Conservation (phyloP, 2,329 filamentous ascomycete genomes). For the Huntiella bhutanensis region DNA sequence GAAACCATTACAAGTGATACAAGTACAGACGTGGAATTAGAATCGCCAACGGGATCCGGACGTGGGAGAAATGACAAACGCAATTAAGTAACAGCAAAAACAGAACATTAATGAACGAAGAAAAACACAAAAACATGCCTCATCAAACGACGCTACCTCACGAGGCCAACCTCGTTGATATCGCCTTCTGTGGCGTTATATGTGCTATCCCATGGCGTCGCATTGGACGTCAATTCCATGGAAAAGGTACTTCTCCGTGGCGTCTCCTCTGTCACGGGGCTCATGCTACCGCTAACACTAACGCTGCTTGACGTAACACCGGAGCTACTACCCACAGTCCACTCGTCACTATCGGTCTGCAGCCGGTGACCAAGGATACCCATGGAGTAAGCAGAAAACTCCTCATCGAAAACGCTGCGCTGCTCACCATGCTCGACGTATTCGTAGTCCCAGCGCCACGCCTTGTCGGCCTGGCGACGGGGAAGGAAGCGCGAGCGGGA, state of each 20-base stretch:
- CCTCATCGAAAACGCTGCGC: constrained; percentile 22
- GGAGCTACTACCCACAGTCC: constrained; percentile 74
- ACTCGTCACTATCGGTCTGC: constrained; percentile 58
- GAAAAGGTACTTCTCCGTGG: constrained; percentile 12
- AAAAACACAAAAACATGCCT: constrained; percentile 12
- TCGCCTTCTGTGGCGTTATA: constrained; percentile 24
- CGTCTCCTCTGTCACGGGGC: constrained; percentile 28
- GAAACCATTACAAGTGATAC: not conserved
- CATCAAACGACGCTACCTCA: constrained; percentile 16
- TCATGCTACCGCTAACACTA: constrained; percentile 30
- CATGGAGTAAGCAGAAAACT: constrained; percentile 27
- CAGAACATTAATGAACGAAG: constrained; percentile 9
- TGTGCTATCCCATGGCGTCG: constrained; percentile 22
- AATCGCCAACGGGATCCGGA: not conserved
- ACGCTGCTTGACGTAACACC: constrained; percentile 24
- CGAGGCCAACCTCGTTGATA: constrained; percentile 26
- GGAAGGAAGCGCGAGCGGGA: constrained; percentile 66
- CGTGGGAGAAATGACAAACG: not conserved
- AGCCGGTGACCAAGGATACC: constrained; percentile 25
- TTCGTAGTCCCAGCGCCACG: constrained; percentile 86
- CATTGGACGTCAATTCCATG: constrained; percentile 21
- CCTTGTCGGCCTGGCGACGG: constrained; percentile 64
- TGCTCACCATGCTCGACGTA: constrained; percentile 59
- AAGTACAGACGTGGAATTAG: constrained; percentile 1
- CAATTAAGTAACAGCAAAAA: constrained; percentile 1